These are phyloP conservation scores for Aurantiochytrium sp. DNA, from an alignment of 108 stramenopile species.

Conservation along the genomic window DNA sequence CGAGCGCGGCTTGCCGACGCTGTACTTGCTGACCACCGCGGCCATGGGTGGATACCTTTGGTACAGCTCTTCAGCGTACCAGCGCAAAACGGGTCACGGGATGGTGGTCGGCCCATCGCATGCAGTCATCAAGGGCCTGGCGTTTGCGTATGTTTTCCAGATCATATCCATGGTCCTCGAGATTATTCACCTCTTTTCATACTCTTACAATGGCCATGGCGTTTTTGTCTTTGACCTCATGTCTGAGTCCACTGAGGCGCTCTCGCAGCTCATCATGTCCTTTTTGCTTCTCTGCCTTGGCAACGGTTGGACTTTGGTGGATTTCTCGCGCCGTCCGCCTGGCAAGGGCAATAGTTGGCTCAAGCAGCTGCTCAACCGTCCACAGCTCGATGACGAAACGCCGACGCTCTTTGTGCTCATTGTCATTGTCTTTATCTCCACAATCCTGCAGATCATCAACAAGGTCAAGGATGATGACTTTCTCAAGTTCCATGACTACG, in stretches of 20 bases:
- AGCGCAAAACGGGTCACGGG: neutral
- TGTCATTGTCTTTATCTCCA: neutral
- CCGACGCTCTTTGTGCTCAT: neutral
- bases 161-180: neutral
- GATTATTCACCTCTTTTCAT: neutral
- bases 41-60: neutral
- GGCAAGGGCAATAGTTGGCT: neutral
- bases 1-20: neutral
- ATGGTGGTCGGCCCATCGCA: neutral
- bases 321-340: neutral
- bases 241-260: neutral
- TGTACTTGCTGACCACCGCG: neutral
- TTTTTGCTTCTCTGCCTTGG: neutral
- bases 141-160: conserved; percentile 1
- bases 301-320: conserved; percentile 5
- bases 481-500: neutral
- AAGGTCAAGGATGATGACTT: conserved; percentile 14
- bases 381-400: neutral
- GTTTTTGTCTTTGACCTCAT: neutral
- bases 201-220: neutral
- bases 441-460: neutral
- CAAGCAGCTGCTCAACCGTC: neutral
- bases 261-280: conserved; percentile 12
- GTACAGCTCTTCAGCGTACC: neutral
- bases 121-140: neutral